Conservation (phyloP, 2,329 filamentous ascomycete genomes). For the Ophiostoma quercus region DNA sequence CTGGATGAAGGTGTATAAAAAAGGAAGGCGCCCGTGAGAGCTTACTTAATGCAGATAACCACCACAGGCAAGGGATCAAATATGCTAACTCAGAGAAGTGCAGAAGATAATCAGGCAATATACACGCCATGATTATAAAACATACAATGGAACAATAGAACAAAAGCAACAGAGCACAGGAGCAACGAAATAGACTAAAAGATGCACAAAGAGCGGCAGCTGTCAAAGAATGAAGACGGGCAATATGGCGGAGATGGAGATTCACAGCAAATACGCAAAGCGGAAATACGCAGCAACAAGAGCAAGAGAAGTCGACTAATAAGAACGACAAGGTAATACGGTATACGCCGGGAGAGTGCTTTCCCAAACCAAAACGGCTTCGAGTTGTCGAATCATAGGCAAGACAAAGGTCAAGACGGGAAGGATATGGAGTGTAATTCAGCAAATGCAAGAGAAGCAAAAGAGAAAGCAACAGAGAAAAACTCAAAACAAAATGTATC, state of each 20-base stretch:
- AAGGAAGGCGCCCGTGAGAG: neutral
- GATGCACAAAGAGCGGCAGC: neutral
- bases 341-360: neutral
- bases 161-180: neutral
- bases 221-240: slow-evolving; percentile 9
- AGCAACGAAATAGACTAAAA: neutral
- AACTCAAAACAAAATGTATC: too few relatives aligned
- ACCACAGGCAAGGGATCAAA: neutral
- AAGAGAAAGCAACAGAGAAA: neutral
- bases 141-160: neutral
- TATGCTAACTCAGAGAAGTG: neutral
- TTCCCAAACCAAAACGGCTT: neutral
- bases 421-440: neutral
- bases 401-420: neutral
- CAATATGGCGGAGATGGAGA: slow-evolving; percentile 1
- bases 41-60: neutral
- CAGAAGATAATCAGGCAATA: neutral
- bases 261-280: slow-evolving; percentile 1
- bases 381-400: neutral
- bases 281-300: neutral
- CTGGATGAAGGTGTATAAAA: neutral
- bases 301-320: neutral
- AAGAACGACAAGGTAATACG: neutral
- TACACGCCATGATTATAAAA: neutral
- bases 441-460: neutral